Conservation (phyloP, 73 alveolate genomes). For the Urostyla sp. region DNA sequence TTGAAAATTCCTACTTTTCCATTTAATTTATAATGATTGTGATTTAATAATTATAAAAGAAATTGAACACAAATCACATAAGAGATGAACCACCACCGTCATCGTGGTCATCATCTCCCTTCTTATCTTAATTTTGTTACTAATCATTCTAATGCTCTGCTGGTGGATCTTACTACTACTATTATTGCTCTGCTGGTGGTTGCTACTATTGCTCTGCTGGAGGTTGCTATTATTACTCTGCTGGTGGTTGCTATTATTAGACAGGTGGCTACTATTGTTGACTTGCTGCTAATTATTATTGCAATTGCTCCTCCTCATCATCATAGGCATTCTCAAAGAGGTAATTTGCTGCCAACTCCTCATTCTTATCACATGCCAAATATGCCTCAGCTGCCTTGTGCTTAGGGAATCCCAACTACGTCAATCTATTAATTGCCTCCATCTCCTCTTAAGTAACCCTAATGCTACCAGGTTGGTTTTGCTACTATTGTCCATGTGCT, state of each 20-base stretch:
- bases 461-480: constrained; percentile 69
- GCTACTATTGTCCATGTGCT: constrained; percentile 33
- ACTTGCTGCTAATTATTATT: constrained; percentile 26
- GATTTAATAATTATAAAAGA: no score
- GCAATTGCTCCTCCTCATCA: constrained; percentile 46
- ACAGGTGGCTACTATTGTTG: constrained; percentile 22
- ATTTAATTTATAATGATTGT: no score
- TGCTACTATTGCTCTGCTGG: not conserved
- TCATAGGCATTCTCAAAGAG: constrained; percentile 71
- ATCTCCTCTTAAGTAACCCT: constrained; percentile 68
- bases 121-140: not conserved
- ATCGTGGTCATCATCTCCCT: constrained; percentile 12
- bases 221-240: not conserved
- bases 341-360: constrained; percentile 88
- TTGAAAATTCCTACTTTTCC: no score
- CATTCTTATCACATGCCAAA: constrained; percentile 87
- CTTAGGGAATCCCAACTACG: constrained; percentile 77
- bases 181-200: not conserved
- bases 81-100: no score
- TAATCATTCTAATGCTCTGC: not conserved
- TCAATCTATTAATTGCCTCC: constrained; percentile 78
- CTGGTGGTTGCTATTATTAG: constrained; percentile 8
- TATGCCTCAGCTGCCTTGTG: constrained; percentile 87
- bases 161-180: constrained; percentile 5
- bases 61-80: no score